Evolutionary conservation across 1,139 yeast genomes (phyloP), one percentile per base, ranked within the genome.

Genomic region (Candida frijolesensis): DNA sequence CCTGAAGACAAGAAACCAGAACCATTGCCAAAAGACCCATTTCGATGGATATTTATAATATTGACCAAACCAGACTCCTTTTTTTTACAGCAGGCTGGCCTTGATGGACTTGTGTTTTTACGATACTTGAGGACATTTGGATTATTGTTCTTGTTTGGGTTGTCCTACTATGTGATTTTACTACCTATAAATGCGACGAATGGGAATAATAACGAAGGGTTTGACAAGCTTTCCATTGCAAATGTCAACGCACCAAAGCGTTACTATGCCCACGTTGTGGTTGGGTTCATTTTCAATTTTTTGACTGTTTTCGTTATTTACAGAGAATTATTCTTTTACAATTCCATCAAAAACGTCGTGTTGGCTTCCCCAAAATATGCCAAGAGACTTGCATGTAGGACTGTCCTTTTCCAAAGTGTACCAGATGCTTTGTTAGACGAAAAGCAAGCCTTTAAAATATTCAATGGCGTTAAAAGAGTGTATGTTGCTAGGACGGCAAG

Each of bases 221-320:
- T 94, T 57, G 94, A 94, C 67, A 78, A 80, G 57, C 78, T 90
- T 55, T 84, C 96, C 1, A 89, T 86, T 62, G 80, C 95, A 38
- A 91, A 94, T 64, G 82, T 85, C 42, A 68, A 66, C 29, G 60
- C 82, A 61, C 68, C 70, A 47, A 70, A 79, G 48, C 78, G 96
- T 51, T 88, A 87, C 68, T 94, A 83, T 67, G 97, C 97, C 1
- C 96, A 92, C 64, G 92, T 86, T 1, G 79, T 94, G 54, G 71
- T 89, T 49, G 84, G 94, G 3, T 88, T 96, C 95, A 59, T 83
- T 39, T 89, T 81, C 65, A 89, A 86, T 67, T 91, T 95, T 43
- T 66, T 76, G 41, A 78, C 89, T 49, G 66, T 89, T 41, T 90
- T 82, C 64, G 77, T 87, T 32, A 78, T 91, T 53, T 91, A 89